Base-by-base conservation (phyloP, 208 protist genomes). In the Leishmania major region DNA sequence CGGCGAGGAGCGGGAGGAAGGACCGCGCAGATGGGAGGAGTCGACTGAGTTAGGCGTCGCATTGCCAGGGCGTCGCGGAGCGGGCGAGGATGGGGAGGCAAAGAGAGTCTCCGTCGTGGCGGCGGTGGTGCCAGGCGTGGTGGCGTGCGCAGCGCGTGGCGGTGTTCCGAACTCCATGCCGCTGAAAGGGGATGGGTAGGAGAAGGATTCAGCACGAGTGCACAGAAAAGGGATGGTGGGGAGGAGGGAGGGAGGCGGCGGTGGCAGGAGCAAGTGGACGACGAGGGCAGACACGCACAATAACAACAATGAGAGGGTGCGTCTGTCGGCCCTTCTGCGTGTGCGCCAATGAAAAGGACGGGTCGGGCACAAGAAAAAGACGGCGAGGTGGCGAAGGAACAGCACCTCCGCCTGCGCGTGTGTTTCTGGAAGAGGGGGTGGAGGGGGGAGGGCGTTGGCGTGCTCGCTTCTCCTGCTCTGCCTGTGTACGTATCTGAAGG, bases 131-230 rank as follows among this genome's bases (percentile, higher is more conserved):
- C 31, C 57, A 11, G 45, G 19, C 31, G 69, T 49, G 45, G 57
- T 45, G 35, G 59, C 37, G 1, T 64, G 82, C 53, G 76, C 55
- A 60, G 77, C 60, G 1, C 82, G 75, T 10, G 49, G 77, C 40
- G 82, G 82, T 35, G 81, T 85, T 8, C 70, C 70, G 28, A 77
- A 80, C 8, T 47, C 62, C 77, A 80, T 80, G 45, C 3, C 60
- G 25, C 28, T 67, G 60, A 37, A 19, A 10, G 28, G 7, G 59
- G 28, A 64, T 25, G 28, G 28, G 8, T 3, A 31, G 59, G 59
- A 8, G 59, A 28, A 25, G 4, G 2, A 64, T 31, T 11, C 35
- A 43, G 64, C 22, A 43, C 11, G n/a, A 25, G 64, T 70, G 31
- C 13, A 2, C 31, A 4, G 22, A 17, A 28, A 15, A 19, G 37